A percentile compares a stretch with the other conserved stretches of the same genome.
Conservation (phyloP, 345 rosid species). For the Arabis hirsuta region DNA sequence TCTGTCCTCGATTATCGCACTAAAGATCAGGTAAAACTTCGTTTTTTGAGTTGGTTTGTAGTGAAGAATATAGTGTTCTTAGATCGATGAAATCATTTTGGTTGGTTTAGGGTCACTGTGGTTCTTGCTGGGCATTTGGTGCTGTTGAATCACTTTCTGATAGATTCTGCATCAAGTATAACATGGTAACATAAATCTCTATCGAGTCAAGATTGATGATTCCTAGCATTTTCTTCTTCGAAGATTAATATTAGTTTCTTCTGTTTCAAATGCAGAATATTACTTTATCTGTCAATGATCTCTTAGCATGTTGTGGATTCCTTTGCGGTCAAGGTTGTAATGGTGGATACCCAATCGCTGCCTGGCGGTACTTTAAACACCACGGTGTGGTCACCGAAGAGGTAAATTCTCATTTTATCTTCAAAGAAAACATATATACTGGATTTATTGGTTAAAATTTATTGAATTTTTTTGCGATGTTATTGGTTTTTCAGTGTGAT, state of each 20-base stretch:
- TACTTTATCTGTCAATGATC: slow-evolving; percentile 92
- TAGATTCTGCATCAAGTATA: slow-evolving; percentile 87
- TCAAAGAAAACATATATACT: neutral
- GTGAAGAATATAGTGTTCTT: neutral
- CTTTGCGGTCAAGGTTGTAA: slow-evolving; percentile 87
- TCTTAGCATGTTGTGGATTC: slow-evolving; percentile 93
- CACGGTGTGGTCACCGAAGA: slow-evolving; percentile 92
- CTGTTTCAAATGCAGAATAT: slow-evolving; percentile 56
- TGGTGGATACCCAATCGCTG: slow-evolving; percentile 79
- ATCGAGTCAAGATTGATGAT: slow-evolving; percentile 4
- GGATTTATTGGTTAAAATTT: neutral
- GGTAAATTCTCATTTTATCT: slow-evolving; percentile 49
- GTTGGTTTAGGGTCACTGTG: slow-evolving; percentile 83
- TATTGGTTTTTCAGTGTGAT: slow-evolving; percentile 62
- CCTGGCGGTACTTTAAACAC: slow-evolving; percentile 79
- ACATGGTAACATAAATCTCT: slow-evolving; percentile 53
- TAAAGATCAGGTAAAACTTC: slow-evolving; percentile 76
- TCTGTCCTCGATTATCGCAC: slow-evolving; percentile 21
- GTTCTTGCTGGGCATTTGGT: slow-evolving; percentile 99
- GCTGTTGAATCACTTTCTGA: slow-evolving; percentile 94
- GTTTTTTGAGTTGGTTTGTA: neutral
- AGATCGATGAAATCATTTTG: slow-evolving; percentile 30
- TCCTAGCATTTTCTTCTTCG: neutral
- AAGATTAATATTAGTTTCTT: neutral
- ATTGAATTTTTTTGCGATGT: slow-evolving; percentile 3